Evolutionary conservation across 805 yeast species (phyloP).

Genomic region (Lipomyces mesembrius): DNA sequence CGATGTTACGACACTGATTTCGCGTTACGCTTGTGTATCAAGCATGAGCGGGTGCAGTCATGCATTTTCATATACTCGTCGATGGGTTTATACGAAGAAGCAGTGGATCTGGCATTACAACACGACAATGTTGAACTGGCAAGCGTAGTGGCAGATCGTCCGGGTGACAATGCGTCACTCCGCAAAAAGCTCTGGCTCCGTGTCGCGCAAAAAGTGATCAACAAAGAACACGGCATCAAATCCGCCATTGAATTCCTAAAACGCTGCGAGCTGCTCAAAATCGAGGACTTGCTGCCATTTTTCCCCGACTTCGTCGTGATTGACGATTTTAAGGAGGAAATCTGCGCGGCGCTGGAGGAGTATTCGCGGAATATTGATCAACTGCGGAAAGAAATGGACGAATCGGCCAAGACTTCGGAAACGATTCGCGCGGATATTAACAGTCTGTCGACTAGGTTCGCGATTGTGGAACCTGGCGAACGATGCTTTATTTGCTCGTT

Average conservation of each 20-base stretch:
- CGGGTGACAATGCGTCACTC: constrained; percentile 54
- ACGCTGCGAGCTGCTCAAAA: constrained; percentile 50
- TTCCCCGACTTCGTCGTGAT: constrained; percentile 84
- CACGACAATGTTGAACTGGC: constrained; percentile 64
- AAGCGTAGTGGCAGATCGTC: constrained; percentile 59
- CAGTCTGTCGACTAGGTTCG: constrained; percentile 56
- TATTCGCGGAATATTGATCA: constrained; percentile 69
- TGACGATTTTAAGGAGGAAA: constrained; percentile 81
- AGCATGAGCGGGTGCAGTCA: constrained; percentile 60
- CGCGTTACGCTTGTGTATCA: constrained; percentile 72
- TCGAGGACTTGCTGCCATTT: constrained; percentile 81
- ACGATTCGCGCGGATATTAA: constrained; percentile 65
- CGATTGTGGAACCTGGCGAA: constrained; percentile 79
- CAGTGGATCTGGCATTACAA: constrained; percentile 72
- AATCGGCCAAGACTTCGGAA: constrained; percentile 63
- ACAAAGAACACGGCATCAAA: constrained; percentile 42
- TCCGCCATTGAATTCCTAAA: constrained; percentile 43
- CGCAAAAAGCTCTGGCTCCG: constrained; percentile 76
- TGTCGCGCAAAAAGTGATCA: constrained; percentile 59
- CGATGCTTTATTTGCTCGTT: constrained; percentile 75
- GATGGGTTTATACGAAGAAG: constrained; percentile 75
- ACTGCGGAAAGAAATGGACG: constrained; percentile 74
- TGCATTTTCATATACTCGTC: constrained; percentile 76
- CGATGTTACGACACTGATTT: constrained; percentile 68
- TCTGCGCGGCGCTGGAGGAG: constrained; percentile 75